Evolutionary conservation across 805 yeast genomes (phyloP), one percentile per base, ranked within the genome.

Genomic region (Saturnispora zaruensis): DNA sequence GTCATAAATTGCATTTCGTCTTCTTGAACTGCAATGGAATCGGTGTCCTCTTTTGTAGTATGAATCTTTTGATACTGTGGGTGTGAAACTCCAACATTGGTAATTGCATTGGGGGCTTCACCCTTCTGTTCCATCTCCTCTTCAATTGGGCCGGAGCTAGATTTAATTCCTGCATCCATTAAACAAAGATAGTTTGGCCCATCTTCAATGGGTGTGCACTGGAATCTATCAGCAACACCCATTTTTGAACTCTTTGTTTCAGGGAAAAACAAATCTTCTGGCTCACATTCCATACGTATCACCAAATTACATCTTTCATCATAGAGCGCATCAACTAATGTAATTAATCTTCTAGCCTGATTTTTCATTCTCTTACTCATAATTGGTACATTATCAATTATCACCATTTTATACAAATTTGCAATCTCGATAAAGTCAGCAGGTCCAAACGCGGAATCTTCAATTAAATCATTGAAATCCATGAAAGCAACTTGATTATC

Each of bases 1-100:
- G 87, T 82, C 52, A 75, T 76, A 5, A 87, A 76, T 59, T 69
- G 82, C 87, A 81, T 81, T 58, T 84, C 90, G 57, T 79, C 82
- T 48, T 80, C 81, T 56, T 77, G 82, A 6, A 53, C 41, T 26
- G 49, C 57, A 20, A 44, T 26, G 3, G 46, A 30, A 18, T 38
- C 25, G 4, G 41, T 44, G 16, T 36, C 34, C 13, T 7, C 44
- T 32, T 11, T 30, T 33, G 37, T 14, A 21, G 42, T 13, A 47
- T 47, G 45, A 21, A 41, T n/a, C 14, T 38, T 40, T 18, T 43
- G 21, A 43, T 48, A 23, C 30, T 48, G 43, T 13, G 46, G 46
- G 21, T 48, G 50, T 20, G 20, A 28, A 24, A 42, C 16, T 23
- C 50, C 50, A 6, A 36, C 38, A 26, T 48, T 41, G 5, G 46